Evolutionary conservation across 2,329 filamentous ascomycete species (phyloP).

Genomic region (Phoma sp.): DNA sequence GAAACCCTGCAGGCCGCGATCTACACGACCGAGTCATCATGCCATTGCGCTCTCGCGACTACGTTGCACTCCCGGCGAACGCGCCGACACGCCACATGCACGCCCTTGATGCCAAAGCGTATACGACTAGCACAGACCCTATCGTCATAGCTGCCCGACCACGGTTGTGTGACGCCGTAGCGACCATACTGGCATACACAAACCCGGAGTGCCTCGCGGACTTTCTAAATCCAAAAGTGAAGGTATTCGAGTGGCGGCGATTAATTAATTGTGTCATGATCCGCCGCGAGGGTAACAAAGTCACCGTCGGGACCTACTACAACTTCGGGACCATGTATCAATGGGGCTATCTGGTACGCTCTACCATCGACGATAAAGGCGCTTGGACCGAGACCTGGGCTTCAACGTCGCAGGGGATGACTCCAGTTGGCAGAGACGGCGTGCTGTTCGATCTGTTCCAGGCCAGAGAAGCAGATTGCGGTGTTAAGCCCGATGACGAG

Average conservation of each 20-base stretch:
- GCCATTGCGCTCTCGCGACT: conserved; percentile 3
- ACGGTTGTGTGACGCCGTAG: conserved; percentile 25
- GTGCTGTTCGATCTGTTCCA: conserved; percentile 19
- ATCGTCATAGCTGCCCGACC: conserved; percentile 14
- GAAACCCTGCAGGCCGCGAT: conserved; percentile 15
- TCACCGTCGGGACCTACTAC: conserved; percentile 20
- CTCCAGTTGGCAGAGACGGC: conserved; percentile 9
- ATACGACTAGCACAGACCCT: conserved; percentile 6
- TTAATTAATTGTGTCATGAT: conserved; percentile 19
- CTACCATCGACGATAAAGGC: conserved; percentile 10
- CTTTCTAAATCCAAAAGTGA: conserved; percentile 19
- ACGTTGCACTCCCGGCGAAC: not conserved
- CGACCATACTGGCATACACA: conserved; percentile 20
- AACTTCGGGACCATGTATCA: conserved; percentile 23
- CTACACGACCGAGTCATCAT: conserved; percentile 19
- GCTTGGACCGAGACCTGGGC: conserved; percentile 22
- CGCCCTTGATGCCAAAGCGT: conserved; percentile 15
- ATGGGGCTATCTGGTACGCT: conserved; percentile 20
- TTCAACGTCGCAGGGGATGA: conserved; percentile 9
- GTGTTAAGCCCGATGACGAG: conserved; percentile 12
- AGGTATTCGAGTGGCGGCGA: conserved; percentile 26
- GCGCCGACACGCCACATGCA: conserved; percentile 16
- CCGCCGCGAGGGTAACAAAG: conserved; percentile 16
- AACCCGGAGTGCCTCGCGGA: conserved; percentile 16
- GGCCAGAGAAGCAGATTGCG: not conserved